Evolutionary conservation across 495 filamentous ascomycete species (phyloP), one percentile per base, ranked within the genome.

Genomic region (Talaromyces ruber): DNA sequence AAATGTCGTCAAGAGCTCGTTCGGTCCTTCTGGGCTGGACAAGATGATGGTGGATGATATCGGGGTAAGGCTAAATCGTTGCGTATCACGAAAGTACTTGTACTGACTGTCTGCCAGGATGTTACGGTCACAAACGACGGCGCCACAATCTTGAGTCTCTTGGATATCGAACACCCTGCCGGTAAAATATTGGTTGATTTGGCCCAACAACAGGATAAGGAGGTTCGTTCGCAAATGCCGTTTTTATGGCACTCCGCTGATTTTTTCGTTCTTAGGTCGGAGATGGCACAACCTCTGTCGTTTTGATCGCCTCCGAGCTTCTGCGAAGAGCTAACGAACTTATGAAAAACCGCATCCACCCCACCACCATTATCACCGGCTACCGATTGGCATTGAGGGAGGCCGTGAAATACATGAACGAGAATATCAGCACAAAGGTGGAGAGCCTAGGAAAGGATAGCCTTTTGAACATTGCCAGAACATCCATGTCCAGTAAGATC

Each of bases 11-110:
- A 97, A 96, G 79, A 96, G 89, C 77, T 99, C 94, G 14, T 99
- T 98, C 73, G 94, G 94, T 45, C 94, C 94, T 62, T 96, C 91
- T 63, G 94, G 94, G 34, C 79, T 99, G 66, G 94, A 99, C 71
- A 99, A 99, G 84, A 98, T 99, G 95, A 98, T 99, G 95, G 95
- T 99, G 70, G 94, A 99, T 75, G 94, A 99, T 71, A 98, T 98
- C 73, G 94, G 94, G 68, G 90, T 92, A 83, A 64, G 87, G 61
- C 53, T 54, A 16, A 29, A 43, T 61, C 60, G 58, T 64, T 60
- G 56, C 62, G 24, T 51, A 56, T 66, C 51, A 45, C 60, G 69
- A 67, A 64, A 32, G 39, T 18, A 11, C n/a, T 39, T 54, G 63
- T 65, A 68, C 65, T 76, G 65, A 76, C 64, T 62, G 53, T 63